Evolutionary conservation across 108 stramenopile genomes (phyloP), one percentile per base, ranked within the genome.

Genomic region (Conticribra weissflogii): DNA sequence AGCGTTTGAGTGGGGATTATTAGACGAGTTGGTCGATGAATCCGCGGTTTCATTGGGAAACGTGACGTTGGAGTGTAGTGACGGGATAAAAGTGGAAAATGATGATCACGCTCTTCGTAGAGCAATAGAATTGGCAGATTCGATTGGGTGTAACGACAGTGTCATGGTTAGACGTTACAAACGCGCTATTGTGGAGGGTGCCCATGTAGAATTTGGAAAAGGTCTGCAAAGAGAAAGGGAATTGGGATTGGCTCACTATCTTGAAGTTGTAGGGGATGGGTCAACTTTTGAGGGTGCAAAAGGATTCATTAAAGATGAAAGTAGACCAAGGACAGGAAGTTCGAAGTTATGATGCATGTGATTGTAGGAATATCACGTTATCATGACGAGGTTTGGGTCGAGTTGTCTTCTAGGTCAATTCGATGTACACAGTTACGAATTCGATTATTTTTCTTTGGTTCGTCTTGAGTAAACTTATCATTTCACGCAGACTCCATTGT

Each of bases 121-220:
- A 49, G 84, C 84, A 16, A 53, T 85, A 25, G 79, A 85, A 56
- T 57, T 85, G 48, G 81, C 81, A 33, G 81, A 82, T 50, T 50
- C 54, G 4, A 82, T 85, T 45, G 81, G 69, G 25, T 36, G 24
- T 0, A 81, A 85, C 44, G 63, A 81, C 68, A 32, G 57, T 21
- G 16, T 58, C 2, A 85, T 85, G 84, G 81, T 85, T 3, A 45
- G 60, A 50, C 59, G 84, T 36, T 85, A 85, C 54, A 85, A 82
- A 63, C 72, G 81, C 41, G 84, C 84, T 14, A 79, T 85, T 8
- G 68, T 79, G 3, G 78, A 85, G 51, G 84, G 84, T n/a, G 63
- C 57, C 12, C 30, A 44, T 30, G 67, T 81, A 51, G 24, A 59
- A 14, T 51, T 74, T 48, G 22, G 18, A 0, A 63, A 70, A 4